Evolutionary conservation across 352 stramenopile species (phyloP).

Genomic region (Phytopythium sindhum): DNA sequence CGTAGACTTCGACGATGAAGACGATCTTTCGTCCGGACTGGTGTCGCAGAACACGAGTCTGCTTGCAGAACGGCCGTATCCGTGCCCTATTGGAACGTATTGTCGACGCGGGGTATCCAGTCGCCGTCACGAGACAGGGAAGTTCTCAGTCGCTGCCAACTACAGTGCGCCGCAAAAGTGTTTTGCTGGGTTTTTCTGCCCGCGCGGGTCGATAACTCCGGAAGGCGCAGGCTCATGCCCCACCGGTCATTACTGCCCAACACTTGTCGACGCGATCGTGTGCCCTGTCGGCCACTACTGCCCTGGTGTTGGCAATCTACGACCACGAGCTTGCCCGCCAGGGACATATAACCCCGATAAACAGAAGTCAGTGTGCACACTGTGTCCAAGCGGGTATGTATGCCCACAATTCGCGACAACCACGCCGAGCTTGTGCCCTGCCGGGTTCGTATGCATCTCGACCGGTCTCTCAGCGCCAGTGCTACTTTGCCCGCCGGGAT

Average conservation of each 20-base stretch:
- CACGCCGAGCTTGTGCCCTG: conserved; percentile 82
- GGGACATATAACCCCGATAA: conserved; percentile 90
- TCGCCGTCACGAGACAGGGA: background rate
- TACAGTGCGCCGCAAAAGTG: conserved; percentile 94
- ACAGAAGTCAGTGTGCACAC: conserved; percentile 89
- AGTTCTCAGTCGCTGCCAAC: conserved; percentile 71
- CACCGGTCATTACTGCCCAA: conserved; percentile 94
- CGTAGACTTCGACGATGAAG: conserved; percentile 21
- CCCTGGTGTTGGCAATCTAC: conserved; percentile 93
- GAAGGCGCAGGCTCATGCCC: conserved; percentile 94
- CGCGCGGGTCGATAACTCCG: conserved; percentile 85
- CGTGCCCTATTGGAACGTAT: conserved; percentile 92
- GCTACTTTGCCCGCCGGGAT: conserved; percentile 93
- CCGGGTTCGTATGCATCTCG: conserved; percentile 95
- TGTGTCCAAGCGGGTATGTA: conserved; percentile 93
- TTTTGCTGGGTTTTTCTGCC: conserved; percentile 96
- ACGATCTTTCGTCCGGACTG: background rate
- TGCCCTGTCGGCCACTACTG: conserved; percentile 94
- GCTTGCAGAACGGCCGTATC: conserved; percentile 90
- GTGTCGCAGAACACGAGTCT: conserved; percentile 15
- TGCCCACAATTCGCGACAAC: conserved; percentile 88
- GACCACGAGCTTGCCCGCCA: conserved; percentile 88
- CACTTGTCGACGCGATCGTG: conserved; percentile 82
- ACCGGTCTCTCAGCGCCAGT: conserved; percentile 88
- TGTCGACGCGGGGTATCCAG: conserved; percentile 87